Evolutionary conservation across 1,284 basidiomycete genomes (phyloP), one percentile per base, ranked within the genome.

Genomic region (Xanthoconium separans): DNA sequence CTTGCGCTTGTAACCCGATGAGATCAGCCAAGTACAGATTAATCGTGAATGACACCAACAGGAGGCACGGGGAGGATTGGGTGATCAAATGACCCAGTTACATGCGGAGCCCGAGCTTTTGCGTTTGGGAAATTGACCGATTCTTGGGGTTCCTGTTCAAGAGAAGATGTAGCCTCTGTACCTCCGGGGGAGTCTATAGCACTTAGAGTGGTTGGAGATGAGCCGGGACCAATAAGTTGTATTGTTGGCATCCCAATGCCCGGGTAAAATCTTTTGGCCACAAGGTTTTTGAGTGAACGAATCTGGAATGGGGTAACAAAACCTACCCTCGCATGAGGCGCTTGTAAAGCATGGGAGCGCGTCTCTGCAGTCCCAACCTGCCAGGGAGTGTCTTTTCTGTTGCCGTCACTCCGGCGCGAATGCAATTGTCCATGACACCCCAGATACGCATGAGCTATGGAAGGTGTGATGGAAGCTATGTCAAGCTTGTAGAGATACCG

Each of bases 341-440:
- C 58, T 83, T 79, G 71, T 98, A 96, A 40, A 96, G 79, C 65
- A 87, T 85, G 0, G 93, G 91, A 15, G 94, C 94, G 45, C 93
- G 81, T 18, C 93, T 80, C 37, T 86, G 81, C 20, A 96, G 76
- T 6, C 81, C 73, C n/a, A 98, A 73, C 11, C 93, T 82, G 20
- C 96, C 95, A 0, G 96, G 96, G 6, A 98, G 80, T 16, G 81
- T 82, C 42, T 79, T 78, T 60, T 96, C 92, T 1, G 79, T 77
- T 1, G 90, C 81, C 10, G 91, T 87, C 16, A 97, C 93, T 24
- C 95, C 95, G 3, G 83, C 82, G 20, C 88, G 88, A 59, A 98
- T 98, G 67, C 93, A 96, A 54, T 88, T 83, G 69, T 98, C 95
- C 95, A 98, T 98, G 3, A 94, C 91, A 47, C 76, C 68, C 94